Evolutionary conservation across 352 stramenopile species (phyloP).

Genomic region (Discostella stelligera): DNA sequence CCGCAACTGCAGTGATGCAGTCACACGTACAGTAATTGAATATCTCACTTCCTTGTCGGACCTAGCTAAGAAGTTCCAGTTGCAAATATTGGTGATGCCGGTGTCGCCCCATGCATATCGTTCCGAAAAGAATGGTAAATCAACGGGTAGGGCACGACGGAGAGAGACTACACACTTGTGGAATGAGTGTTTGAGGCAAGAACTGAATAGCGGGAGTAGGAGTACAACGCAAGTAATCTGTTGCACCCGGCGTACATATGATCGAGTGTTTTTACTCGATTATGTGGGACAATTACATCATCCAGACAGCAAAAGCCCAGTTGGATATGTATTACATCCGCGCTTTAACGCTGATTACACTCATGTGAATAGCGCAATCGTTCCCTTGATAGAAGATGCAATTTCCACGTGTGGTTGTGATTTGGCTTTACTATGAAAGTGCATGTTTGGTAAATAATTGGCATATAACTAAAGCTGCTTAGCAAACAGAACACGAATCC

Average conservation of each 20-base stretch:
- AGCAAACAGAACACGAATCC: constrained; percentile 33
- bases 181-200: constrained; percentile 51
- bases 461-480: neutral
- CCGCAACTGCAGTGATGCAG: constrained; percentile 38
- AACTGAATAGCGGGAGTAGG: constrained; percentile 14
- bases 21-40: constrained; percentile 43
- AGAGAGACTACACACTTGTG: constrained; percentile 50
- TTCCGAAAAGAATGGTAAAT: constrained; percentile 51
- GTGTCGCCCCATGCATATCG: constrained; percentile 55
- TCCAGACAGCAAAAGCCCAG: constrained; percentile 28
- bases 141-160: constrained; percentile 38
- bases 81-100: constrained; percentile 57
- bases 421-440: constrained; percentile 34
- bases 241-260: constrained; percentile 2
- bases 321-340: constrained; percentile 50
- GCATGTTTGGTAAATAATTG: neutral
- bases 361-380: constrained; percentile 62
- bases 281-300: constrained; percentile 36
- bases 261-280: constrained; percentile 47
- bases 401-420: constrained; percentile 44
- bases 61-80: constrained; percentile 25
- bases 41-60: constrained; percentile 41
- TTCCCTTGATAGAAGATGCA: constrained; percentile 38
- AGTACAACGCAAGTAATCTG: neutral
- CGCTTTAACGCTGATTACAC: constrained; percentile 62